These are phyloP conservation scores for Lichenothelia convexa DNA, from an alignment of 495 filamentous ascomycete species.

Conservation along the genomic window DNA sequence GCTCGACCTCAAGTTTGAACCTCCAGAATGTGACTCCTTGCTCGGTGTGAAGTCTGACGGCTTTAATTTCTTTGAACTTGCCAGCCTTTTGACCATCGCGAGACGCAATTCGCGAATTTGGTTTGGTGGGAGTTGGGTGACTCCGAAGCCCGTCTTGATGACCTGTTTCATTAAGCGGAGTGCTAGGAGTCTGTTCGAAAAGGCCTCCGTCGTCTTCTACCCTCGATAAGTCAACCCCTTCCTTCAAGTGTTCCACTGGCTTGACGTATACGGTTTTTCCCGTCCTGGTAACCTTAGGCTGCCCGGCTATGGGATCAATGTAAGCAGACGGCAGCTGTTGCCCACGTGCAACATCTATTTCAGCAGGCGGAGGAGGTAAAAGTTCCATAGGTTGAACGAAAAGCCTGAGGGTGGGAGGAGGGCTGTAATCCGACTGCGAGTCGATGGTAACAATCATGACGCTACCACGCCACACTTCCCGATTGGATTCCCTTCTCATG, in stretches of 20 bases:
- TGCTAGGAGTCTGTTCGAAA: slow-evolving; percentile 33
- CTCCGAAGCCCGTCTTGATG: slow-evolving; percentile 2
- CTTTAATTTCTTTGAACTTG: slow-evolving; percentile 62
- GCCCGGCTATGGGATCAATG: slow-evolving; percentile 72
- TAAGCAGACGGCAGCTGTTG: slow-evolving; percentile 56
- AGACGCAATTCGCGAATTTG: slow-evolving; percentile 8
- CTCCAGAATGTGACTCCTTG: slow-evolving; percentile 89
- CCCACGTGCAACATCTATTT: slow-evolving; percentile 42
- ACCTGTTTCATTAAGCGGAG: slow-evolving; percentile 19
- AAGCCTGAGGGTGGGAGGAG: slow-evolving; percentile 54
- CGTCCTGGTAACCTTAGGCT: slow-evolving; percentile 63
- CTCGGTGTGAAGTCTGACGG: slow-evolving; percentile 67
- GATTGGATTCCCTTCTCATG: slow-evolving; percentile 38
- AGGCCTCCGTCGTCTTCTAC: slow-evolving; percentile 66
- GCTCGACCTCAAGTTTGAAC: slow-evolving; percentile 85
- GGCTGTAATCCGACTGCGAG: slow-evolving; percentile 60
- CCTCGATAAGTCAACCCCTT: slow-evolving; percentile 51
- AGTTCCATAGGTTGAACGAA: slow-evolving; percentile 78
- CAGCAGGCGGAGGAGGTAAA: slow-evolving; percentile 57
- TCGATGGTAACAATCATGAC: slow-evolving; percentile 89
- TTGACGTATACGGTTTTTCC: slow-evolving; percentile 69
- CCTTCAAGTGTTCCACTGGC: slow-evolving; percentile 64
- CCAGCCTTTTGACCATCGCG: slow-evolving; percentile 54
- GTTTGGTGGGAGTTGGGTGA: neutral
- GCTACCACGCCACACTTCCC: slow-evolving; percentile 80